Base-by-base conservation (phyloP, 2,329 filamentous ascomycete genomes). In the Alternaria gaisen region DNA sequence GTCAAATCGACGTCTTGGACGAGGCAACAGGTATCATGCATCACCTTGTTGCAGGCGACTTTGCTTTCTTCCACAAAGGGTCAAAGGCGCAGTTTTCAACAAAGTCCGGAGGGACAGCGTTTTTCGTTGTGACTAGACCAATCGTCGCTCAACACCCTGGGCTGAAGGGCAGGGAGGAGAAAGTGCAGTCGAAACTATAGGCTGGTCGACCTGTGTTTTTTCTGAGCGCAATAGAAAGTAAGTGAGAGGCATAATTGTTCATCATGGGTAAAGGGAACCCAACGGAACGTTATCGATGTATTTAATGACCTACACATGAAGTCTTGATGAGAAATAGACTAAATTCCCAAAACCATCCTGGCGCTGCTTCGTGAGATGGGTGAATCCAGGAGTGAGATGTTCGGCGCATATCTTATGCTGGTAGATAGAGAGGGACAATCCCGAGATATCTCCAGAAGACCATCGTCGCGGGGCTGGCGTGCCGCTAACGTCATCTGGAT, bases 31-130 rank as follows among this genome's bases (percentile, higher is more conserved):
- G 70, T 2, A 56, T 71, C 2, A 68, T 63, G 16, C 70, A 72
- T 24, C 69, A 72, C 30, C 64, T 72, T 7, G 69, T 72, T 8
- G 60, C 69, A 0, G 69, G 70, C 3, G 69, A 72, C 44, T 72
- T 70, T 56, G 70, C 69, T 1, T 72, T 72, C 66, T 72, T 72
- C 55, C 64, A 68, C 38, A 67, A 71, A 2, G 69, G 69, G 1
- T 66, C 64, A 3, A 70, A 70, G 58, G 70, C 64, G 6, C 60
- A 70, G 44, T 72, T 72, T 22, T 68, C 65, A 3, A 71, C 60
- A 18, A 72, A 70, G 53, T 69, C 66, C 4, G 61, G 61, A 0
- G 70, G 70, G 1, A 57, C 61, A 3, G 70, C 70, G 6, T 72
- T 72, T 24, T 72, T 68, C 28, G 67, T 67, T 3, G 69, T 72